Percentiles rank a stretch among this genome's conserved stretches.
These are phyloP conservation scores for Jamesozyma piceae DNA, from an alignment of 805 yeast species.

Conservation along the genomic window DNA sequence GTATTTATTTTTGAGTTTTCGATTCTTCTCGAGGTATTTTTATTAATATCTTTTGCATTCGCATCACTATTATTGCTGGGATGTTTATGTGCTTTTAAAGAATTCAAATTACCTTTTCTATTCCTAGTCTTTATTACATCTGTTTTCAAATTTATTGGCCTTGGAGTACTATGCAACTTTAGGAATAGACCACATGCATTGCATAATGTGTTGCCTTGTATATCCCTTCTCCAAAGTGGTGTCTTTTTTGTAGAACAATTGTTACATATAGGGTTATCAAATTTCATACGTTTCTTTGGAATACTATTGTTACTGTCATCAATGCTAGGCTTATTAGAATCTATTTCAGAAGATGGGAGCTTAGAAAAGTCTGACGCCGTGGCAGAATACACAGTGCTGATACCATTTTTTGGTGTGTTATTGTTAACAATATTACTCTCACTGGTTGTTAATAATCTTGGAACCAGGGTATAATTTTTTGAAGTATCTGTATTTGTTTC, in stretches of 20 bases:
- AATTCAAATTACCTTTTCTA: slow-evolving; percentile 33
- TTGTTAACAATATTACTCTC: background rate
- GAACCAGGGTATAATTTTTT: background rate
- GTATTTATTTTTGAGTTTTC: background rate
- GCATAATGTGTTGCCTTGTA: slow-evolving; percentile 78
- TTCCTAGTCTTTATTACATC: slow-evolving; percentile 87
- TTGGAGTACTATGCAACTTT: slow-evolving; percentile 81
- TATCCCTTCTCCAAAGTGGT: slow-evolving; percentile 91
- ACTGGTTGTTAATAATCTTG: background rate
- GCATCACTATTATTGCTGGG: background rate
- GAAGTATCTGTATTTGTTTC: background rate
- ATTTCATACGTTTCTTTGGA: background rate
- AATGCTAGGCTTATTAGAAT: background rate
- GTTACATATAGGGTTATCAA: slow-evolving; percentile 52
- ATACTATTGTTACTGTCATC: background rate
- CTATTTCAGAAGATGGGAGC: background rate
- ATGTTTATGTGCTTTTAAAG: background rate
- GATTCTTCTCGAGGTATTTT: background rate
- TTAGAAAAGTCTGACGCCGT: background rate
- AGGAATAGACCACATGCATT: slow-evolving; percentile 88
- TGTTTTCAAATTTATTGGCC: slow-evolving; percentile 83
- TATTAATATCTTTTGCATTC: background rate
- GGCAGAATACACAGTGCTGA: no score
- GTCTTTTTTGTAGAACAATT: slow-evolving; percentile 88
- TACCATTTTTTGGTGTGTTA: background rate